Conservation (phyloP, 2,329 filamentous ascomycete species). For the Diaporthe citrichinensis region DNA sequence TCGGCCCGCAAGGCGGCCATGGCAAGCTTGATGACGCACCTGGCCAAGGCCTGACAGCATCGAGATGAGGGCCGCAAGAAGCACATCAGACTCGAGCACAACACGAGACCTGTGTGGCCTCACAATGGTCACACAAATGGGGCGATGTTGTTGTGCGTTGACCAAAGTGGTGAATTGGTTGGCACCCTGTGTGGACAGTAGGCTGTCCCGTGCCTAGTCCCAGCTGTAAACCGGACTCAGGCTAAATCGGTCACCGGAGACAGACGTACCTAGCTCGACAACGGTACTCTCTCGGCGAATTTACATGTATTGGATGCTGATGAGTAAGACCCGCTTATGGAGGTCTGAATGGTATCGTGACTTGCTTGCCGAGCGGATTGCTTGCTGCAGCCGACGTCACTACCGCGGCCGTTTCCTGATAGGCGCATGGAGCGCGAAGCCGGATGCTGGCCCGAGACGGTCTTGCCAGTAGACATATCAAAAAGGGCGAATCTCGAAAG, state of each 20-base stretch:
- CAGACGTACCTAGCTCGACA: conserved; percentile 23
- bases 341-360: conserved; percentile 1
- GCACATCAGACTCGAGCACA: background rate
- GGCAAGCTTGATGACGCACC: background rate
- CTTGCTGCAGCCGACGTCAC: conserved; percentile 21
- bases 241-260: conserved; percentile 32
- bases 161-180: background rate
- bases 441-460: conserved; percentile 16
- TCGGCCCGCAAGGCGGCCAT: conserved; percentile 11
- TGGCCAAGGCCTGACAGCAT: background rate
- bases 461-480: background rate
- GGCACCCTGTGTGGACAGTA: conserved; percentile 5
- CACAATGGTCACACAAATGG: conserved; percentile 1
- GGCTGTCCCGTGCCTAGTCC: conserved; percentile 20
- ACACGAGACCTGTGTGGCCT: conserved; percentile 1
- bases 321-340: conserved; percentile 11
- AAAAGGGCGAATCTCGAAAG: background rate
- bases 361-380: conserved; percentile 4
- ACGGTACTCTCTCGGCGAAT: conserved; percentile 12
- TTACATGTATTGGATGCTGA: conserved; percentile 18
- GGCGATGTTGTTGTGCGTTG: background rate
- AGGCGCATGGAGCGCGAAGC: background rate
- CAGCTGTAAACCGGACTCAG: conserved; percentile 24
- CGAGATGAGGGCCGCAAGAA: background rate
- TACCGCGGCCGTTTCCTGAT: background rate